Conservation (phyloP, 2,329 filamentous ascomycete species). For the Plenodomus tracheiphilus region DNA sequence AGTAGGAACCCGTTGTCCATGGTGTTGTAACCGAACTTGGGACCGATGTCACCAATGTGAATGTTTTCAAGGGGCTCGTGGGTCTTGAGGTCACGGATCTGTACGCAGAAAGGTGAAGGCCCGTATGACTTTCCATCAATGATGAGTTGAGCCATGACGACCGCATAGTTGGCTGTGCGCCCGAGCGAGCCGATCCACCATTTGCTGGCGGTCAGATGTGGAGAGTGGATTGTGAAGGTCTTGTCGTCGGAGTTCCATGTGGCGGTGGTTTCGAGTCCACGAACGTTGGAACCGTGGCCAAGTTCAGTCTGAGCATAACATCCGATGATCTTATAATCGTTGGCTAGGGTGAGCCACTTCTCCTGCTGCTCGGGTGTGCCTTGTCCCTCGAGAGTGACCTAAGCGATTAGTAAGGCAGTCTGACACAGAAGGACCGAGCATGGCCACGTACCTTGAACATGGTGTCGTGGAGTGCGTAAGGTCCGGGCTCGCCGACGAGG, state of each 20-base stretch:
- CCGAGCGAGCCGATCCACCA: conserved; percentile 86
- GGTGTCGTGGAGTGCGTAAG: conserved; percentile 71
- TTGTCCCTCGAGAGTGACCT: conserved; percentile 72
- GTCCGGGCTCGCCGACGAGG: conserved; percentile 72
- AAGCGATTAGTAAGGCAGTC: conserved; percentile 9
- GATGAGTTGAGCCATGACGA: conserved; percentile 77
- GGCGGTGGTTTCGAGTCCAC: conserved; percentile 67
- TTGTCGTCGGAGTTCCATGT: conserved; percentile 75
- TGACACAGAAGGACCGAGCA: too few species aligned
- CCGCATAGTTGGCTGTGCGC: conserved; percentile 73
- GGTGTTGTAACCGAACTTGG: conserved; percentile 78
- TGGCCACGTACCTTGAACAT: conserved; percentile 64
- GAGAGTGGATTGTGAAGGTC: conserved; percentile 75
- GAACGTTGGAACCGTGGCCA: conserved; percentile 74
- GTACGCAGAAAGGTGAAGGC: conserved; percentile 78
- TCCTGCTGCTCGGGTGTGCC: conserved; percentile 73
- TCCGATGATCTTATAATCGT: conserved; percentile 72
- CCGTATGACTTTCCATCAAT: conserved; percentile 70
- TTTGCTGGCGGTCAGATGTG: conserved; percentile 73
- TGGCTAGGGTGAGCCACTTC: conserved; percentile 69
- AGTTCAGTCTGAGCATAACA: conserved; percentile 83
- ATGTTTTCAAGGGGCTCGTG: conserved; percentile 55
- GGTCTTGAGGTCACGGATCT: conserved; percentile 61
- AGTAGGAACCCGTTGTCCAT: conserved; percentile 83
- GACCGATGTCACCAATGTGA: conserved; percentile 78